phyloP scores from a whole-genome alignment of 139 green algal genomes.

The Volvox reticuliferus region DNA sequence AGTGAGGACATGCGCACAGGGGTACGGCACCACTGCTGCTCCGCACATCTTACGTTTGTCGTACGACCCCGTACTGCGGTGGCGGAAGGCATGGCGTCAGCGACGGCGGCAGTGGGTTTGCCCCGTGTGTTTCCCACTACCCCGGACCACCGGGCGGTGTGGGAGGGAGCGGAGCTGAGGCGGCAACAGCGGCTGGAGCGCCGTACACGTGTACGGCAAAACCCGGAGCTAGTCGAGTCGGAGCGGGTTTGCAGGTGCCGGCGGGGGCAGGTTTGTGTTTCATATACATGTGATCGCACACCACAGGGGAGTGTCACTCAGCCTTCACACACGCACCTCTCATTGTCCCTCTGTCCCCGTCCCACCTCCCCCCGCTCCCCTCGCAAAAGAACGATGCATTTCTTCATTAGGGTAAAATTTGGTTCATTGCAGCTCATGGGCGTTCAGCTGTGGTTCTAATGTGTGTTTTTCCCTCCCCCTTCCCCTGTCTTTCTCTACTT shows the following conservation, averaged over 20 bases:
- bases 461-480: not conserved
- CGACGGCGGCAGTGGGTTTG: constrained; percentile 20
- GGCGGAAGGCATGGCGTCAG: not conserved
- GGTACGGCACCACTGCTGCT: constrained; percentile 82
- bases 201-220: constrained; percentile 24
- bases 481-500: not conserved
- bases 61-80: not conserved
- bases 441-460: too few species aligned
- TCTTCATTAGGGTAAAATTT: too few species aligned
- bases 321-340: too few species aligned
- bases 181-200: constrained; percentile 62
- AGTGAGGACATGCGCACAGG: constrained; percentile 83
- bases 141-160: constrained; percentile 53
- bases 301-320: too few species aligned
- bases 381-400: too few species aligned
- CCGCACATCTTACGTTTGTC: constrained; percentile 89
- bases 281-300: too few species aligned
- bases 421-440: too few species aligned
- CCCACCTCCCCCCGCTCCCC: too few species aligned
- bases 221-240: constrained; percentile 23
- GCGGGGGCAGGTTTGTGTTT: too few species aligned
- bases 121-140: constrained; percentile 64
- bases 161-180: constrained; percentile 64
- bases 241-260: constrained; percentile 42
- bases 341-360: too few species aligned